Evolutionary conservation across 371 early-diverging fungal genomes (phyloP).

Genomic region (Mortierella sp.): DNA sequence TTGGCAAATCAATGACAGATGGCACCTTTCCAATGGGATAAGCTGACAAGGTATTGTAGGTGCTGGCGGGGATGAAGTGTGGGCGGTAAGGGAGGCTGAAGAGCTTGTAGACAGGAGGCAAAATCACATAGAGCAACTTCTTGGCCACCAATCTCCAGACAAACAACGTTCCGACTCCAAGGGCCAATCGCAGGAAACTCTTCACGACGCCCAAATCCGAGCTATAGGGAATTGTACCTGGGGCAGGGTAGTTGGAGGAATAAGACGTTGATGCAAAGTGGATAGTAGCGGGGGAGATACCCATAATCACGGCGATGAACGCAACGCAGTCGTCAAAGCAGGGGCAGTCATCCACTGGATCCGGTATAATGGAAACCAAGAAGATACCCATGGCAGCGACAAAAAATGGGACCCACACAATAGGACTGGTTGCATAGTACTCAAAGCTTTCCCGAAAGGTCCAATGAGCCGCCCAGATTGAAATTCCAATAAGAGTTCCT

Average conservation of each 20-base stretch:
- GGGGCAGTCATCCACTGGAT: slow-evolving; percentile 83
- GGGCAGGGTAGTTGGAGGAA: slow-evolving; percentile 55
- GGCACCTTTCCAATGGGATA: slow-evolving; percentile 74
- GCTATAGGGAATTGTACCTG: slow-evolving; percentile 59
- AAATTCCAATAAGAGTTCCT: slow-evolving; percentile 72
- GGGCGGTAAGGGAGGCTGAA: slow-evolving; percentile 71
- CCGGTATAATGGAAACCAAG: slow-evolving; percentile 75
- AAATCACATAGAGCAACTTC: slow-evolving; percentile 65
- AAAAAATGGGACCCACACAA: slow-evolving; percentile 62
- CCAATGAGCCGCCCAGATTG: slow-evolving; percentile 71
- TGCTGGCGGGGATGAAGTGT: slow-evolving; percentile 60
- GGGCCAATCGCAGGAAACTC: slow-evolving; percentile 58
- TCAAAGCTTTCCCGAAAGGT: slow-evolving; percentile 65
- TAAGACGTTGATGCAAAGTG: slow-evolving; percentile 57
- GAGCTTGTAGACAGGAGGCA: slow-evolving; percentile 74
- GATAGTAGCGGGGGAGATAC: slow-evolving; percentile 72
- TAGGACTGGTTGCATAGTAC: slow-evolving; percentile 62
- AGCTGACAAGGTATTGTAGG: slow-evolving; percentile 68
- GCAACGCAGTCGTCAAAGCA: slow-evolving; percentile 86
- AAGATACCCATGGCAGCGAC: slow-evolving; percentile 41
- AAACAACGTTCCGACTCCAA: slow-evolving; percentile 71
- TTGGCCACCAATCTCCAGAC: slow-evolving; percentile 74
- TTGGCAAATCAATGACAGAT: slow-evolving; percentile 71
- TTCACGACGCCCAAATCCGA: slow-evolving; percentile 57
- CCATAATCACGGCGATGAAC: slow-evolving; percentile 79